phyloP scores from a whole-genome alignment of 129 eudicot species.

The Rutidosis leptorrhynchoides region DNA sequence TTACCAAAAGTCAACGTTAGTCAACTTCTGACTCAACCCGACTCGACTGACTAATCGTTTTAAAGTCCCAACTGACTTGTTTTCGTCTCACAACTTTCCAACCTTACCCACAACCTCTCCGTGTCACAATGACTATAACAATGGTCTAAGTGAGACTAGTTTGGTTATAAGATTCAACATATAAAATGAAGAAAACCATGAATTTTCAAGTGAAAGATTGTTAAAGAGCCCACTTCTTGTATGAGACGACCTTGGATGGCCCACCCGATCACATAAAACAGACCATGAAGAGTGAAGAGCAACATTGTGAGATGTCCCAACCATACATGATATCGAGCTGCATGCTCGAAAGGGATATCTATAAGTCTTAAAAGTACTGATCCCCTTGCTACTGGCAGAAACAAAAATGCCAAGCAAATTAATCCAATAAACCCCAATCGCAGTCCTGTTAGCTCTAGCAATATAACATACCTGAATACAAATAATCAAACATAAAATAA shows the following conservation, averaged over 20 bases:
- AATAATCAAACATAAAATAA: conserved; percentile 4
- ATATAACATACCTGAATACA: conserved; percentile 37
- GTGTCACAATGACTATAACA: no score
- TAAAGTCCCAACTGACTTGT: no score
- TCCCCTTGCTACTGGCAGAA: conserved; percentile 84
- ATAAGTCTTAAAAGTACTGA: conserved; percentile 72
- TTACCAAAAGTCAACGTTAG: no score
- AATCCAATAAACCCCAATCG: conserved; percentile 72
- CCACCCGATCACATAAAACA: conserved; percentile 63
- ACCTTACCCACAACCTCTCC: no score
- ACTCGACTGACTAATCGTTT: no score
- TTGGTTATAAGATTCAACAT: no score
- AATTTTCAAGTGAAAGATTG: not conserved
- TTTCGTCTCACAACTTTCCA: no score
- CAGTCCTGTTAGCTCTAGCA: conserved; percentile 70
- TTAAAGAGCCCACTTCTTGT: conserved; percentile 48
- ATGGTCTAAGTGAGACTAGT: no score
- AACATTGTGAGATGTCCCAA: conserved; percentile 88
- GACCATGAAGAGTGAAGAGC: conserved; percentile 84
- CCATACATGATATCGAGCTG: conserved; percentile 90
- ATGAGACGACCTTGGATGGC: conserved; percentile 53
- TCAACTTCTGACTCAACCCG: no score
- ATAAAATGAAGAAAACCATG: no score
- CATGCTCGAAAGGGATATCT: conserved; percentile 88
- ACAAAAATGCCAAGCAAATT: conserved; percentile 76